Evolutionary conservation across 768 basidiomycete species (phyloP), one percentile per base, ranked within the genome.

Genomic region (Hortiboletus campestris): DNA sequence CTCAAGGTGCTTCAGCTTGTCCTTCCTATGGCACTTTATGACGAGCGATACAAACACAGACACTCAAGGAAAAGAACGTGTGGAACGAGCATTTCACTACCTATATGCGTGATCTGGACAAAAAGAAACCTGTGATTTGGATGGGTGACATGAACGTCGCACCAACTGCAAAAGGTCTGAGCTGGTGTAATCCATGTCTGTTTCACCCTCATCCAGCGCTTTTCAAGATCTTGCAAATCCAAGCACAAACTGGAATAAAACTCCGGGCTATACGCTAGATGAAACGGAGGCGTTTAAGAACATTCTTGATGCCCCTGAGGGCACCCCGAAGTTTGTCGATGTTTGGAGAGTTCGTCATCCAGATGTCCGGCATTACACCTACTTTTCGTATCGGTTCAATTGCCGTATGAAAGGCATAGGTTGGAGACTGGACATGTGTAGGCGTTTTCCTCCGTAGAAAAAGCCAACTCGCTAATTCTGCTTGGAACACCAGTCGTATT

Each of bases 341-440:
- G 73, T 91, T 38, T 95, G 93, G 93, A 78, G 93, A 46, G 73
- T 81, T 29, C 74, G 78, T 10, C 84, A 94, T 64, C 89, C 88
- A 8, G 73, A 78, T 16, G 72, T 80, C n/a, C 76, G 73, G n/a
- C 85, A 89, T 61, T 95, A 89, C 70, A 89, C 89, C 1, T 94
- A 93, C 67, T 94, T 88, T 59, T 87, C 87, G 4, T 93, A 90
- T 65, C 81, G 89, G 28, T 91, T 91, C 72, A 84, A 90, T 58
- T 89, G 88, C 67, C 77, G 93, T 28, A 68, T 65, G 51, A 94
- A 93, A 65, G 88, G 91, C 4, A 79, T 91, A 44, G 91, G 91
- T 2, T 95, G 93, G 93, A 79, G 93, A 60, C 72, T 95, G 28
- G 93, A 95, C 67, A 86, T 86, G 77, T 91, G 91, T 92, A 76